Evolutionary conservation across 208 protist genomes (phyloP), one percentile per base, ranked within the genome.

Genomic region (Leishmania tarentolae): DNA sequence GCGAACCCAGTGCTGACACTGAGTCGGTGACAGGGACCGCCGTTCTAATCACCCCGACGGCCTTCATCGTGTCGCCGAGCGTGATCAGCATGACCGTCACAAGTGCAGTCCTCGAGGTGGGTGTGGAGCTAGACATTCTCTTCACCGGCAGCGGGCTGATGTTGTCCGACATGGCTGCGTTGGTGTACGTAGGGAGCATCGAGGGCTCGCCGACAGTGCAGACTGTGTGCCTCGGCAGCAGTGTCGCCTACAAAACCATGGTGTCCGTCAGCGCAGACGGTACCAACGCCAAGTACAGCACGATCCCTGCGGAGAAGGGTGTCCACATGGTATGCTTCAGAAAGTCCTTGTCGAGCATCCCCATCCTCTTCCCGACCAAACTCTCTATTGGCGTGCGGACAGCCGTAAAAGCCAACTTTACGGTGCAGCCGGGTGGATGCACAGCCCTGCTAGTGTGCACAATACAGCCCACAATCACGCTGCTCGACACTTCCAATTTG

Each of bases 311-410:
- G 37, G 53, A 80, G 31, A 65, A 81, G 42, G 94, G 94, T 2
- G 40, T 57, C 3, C 87, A 97, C 84, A 90, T 88, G 70, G 82
- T 96, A 8, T 97, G 94, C 86, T 96, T 90, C 79, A 83, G 75
- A 35, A 37, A 79, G 57, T 77, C 79, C 6, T 53, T 40, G 8
- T 63, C 59, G 21, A 53, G 59, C 61, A 78, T 75, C 15, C 75
- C 87, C 44, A 66, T 89, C 17, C 79, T 92, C 13, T 65, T 96
- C 24, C 61, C 89, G 28, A 77, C 72, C 35, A 40, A 52, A 65
- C 80, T 97, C 1, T 81, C 24, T 40, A 83, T 95, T 9, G 63
- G 47, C 13, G 82, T 84, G 74, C 84, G 87, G 63, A 91, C 85
- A 37, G 94, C 87, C 31, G 81, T 80, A 6, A 47, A 75, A 28